Conservation (phyloP, 805 yeast genomes). For the Clavispora fructus region DNA sequence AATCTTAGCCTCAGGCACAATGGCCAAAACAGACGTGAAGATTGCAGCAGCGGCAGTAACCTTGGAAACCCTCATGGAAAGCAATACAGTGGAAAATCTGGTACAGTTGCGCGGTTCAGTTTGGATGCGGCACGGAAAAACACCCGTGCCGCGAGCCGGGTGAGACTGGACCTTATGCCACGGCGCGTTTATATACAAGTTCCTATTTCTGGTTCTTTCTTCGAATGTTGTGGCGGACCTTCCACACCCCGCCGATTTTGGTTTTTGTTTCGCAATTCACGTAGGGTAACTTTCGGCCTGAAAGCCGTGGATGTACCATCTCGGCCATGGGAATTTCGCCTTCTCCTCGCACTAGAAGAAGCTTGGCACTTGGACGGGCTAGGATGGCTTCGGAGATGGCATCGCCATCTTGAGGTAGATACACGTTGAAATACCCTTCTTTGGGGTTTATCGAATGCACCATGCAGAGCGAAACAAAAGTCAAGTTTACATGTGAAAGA, state of each 20-base stretch:
- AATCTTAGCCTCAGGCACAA: constrained; percentile 13
- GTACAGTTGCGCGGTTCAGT: neutral
- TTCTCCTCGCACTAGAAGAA: constrained; percentile 55
- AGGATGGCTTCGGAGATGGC: constrained; percentile 7
- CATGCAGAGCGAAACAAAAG: constrained; percentile 50
- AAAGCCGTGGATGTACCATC: constrained; percentile 25
- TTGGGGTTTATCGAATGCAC: constrained; percentile 58
- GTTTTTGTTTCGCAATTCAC: constrained; percentile 26
- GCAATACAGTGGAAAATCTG: neutral
- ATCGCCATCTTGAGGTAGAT: constrained; percentile 41
- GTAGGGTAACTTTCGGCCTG: constrained; percentile 12
- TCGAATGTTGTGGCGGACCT: constrained; percentile 34
- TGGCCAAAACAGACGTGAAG: neutral
- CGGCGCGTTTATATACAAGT: neutral
- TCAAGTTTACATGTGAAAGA: neutral
- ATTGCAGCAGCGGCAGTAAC: neutral
- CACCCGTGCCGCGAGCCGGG: neutral
- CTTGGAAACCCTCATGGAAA: neutral
- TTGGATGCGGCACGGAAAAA: neutral
- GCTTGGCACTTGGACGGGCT: constrained; percentile 14
- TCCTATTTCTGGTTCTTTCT: constrained; percentile 8
- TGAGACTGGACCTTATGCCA: no score
- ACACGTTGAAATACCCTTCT: constrained; percentile 43
- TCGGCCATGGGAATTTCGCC: constrained; percentile 64
- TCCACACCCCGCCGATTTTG: constrained; percentile 53